phyloP scores from a whole-genome alignment of 257 asterid species.

The Petunia secreta region DNA sequence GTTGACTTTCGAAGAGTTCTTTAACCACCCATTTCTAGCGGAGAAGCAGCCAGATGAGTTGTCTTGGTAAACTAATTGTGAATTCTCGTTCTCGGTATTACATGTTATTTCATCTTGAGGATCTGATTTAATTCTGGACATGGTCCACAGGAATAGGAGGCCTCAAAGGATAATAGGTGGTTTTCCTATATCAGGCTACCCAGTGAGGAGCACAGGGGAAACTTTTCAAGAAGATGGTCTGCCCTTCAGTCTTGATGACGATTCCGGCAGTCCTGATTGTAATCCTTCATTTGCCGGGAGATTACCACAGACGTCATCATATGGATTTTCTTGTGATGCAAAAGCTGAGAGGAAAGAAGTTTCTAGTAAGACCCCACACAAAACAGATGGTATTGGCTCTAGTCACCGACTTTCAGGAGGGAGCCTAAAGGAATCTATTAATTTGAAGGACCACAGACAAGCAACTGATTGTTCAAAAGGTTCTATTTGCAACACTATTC shows the following conservation, averaged over 20 bases:
- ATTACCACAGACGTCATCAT: constrained; percentile 50
- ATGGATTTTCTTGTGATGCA: constrained; percentile 68
- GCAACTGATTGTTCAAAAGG: constrained; percentile 56
- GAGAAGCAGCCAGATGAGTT: constrained; percentile 56
- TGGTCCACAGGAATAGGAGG: constrained; percentile 46
- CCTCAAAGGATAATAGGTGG: constrained; percentile 50
- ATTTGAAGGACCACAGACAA: constrained; percentile 42
- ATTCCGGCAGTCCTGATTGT: constrained; percentile 53
- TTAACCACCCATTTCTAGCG: constrained; percentile 84
- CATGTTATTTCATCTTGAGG: not conserved
- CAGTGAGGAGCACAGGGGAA: constrained; percentile 46
- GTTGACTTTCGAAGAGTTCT: constrained; percentile 88
- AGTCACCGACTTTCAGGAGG: constrained; percentile 49
- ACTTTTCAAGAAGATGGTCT: constrained; percentile 68
- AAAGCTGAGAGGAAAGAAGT: constrained; percentile 49
- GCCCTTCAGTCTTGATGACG: constrained; percentile 71
- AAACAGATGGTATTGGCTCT: constrained; percentile 39
- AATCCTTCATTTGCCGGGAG: constrained; percentile 55
- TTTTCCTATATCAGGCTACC: constrained; percentile 46
- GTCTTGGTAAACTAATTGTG: constrained; percentile 50
- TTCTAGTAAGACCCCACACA: constrained; percentile 42
- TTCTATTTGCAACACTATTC: constrained; percentile 31
- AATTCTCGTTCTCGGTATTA: constrained; percentile 30
- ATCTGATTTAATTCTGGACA: constrained; percentile 28
- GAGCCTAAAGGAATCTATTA: constrained; percentile 57